phyloP scores from a whole-genome alignment of 208 protist genomes.

The Endotrypanum monterogeii region DNA sequence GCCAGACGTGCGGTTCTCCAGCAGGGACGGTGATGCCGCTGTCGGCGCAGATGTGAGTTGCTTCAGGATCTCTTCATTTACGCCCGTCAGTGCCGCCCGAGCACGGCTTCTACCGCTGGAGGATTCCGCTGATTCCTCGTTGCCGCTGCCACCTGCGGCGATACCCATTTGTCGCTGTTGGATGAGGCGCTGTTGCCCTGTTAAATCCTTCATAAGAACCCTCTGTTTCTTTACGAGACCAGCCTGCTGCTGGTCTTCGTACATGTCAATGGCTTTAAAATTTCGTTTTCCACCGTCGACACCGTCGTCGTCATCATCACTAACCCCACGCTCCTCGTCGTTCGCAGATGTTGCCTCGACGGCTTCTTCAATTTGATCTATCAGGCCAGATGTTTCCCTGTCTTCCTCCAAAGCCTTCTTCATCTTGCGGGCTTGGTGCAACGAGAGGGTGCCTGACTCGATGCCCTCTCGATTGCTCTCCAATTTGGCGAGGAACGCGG shows the following conservation, averaged over 20 bases:
- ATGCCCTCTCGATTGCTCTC: constrained; percentile 98
- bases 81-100: constrained; percentile 28
- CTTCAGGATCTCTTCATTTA: constrained; percentile 31
- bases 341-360: constrained; percentile 30
- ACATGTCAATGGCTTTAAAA: constrained; percentile 77
- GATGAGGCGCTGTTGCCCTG: constrained; percentile 27
- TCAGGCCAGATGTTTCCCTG: constrained; percentile 26
- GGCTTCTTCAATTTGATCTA: constrained; percentile 27
- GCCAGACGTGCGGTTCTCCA: background rate
- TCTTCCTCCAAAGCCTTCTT: constrained; percentile 79
- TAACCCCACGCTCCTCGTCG: constrained; percentile 3
- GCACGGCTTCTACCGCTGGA: constrained; percentile 16
- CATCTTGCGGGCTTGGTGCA: constrained; percentile 66
- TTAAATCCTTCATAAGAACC: constrained; percentile 64
- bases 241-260: constrained; percentile 61
- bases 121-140: constrained; percentile 5
- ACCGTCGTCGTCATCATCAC: constrained; percentile 12
- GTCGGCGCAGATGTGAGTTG: constrained; percentile 28
- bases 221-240: constrained; percentile 63
- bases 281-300: background rate
- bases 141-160: constrained; percentile 2
- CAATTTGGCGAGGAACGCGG: constrained; percentile 95
- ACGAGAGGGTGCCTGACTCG: constrained; percentile 94
- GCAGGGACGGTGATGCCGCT: background rate
- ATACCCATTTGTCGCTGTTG: constrained; percentile 26